Conservation (phyloP, 192 early-diverging fungal species). For the Lobulomyces angularis region DNA sequence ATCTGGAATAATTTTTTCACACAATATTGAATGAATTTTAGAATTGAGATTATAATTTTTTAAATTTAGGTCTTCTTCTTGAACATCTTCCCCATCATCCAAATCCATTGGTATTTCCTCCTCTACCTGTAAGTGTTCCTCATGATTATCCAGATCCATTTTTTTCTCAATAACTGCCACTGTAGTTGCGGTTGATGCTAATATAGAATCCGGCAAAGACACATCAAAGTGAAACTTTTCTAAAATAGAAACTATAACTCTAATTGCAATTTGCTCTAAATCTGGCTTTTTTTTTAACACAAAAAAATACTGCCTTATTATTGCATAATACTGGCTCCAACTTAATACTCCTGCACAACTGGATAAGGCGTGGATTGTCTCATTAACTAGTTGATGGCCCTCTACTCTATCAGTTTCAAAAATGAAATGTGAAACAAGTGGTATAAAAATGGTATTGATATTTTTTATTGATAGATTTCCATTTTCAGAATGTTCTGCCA, state of each 20-base stretch:
- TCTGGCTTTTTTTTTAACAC: constrained; percentile 48
- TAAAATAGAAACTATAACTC: constrained; percentile 66
- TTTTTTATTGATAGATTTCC: constrained; percentile 32
- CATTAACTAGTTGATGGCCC: constrained; percentile 71
- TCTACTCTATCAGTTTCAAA: constrained; percentile 53
- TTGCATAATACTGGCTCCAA: constrained; percentile 74
- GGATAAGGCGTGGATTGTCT: constrained; percentile 66
- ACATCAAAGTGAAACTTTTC: constrained; percentile 90
- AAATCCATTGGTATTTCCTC: constrained; percentile 20
- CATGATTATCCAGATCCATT: constrained; percentile 4
- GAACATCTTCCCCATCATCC: constrained; percentile 11
- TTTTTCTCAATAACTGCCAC: constrained; percentile 5
- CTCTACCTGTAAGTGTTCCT: constrained; percentile 10
- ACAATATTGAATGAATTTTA: constrained; percentile 63
- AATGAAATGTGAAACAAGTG: constrained; percentile 78
- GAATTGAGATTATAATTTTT: constrained; percentile 11
- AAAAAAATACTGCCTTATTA: constrained; percentile 61
- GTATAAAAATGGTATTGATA: constrained; percentile 63
- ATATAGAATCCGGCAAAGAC: constrained; percentile 38
- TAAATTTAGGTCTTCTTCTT: constrained; percentile 10
- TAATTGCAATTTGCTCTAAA: constrained; percentile 71
- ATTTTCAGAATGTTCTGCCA: constrained; percentile 27
- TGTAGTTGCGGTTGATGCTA: too few species aligned
- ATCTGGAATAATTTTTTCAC: constrained; percentile 67
- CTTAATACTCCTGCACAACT: constrained; percentile 52